Conservation (phyloP, 495 filamentous ascomycete species). For the Ascodesmis nigricans region DNA sequence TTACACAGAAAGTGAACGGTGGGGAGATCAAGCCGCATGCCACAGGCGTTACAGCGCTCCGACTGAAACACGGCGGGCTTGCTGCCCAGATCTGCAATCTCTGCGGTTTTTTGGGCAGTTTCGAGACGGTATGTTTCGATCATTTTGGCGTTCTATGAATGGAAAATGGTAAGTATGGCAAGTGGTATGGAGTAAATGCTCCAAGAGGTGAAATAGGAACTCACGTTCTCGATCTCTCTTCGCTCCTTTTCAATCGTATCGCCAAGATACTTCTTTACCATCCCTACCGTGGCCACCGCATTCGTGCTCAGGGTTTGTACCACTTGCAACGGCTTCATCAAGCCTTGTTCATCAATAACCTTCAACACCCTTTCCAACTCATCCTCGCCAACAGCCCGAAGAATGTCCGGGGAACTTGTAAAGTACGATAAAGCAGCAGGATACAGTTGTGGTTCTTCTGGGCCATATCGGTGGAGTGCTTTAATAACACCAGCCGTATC, state of each 20-base stretch:
- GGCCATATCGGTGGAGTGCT: constrained; percentile 75
- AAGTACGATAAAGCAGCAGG: constrained; percentile 84
- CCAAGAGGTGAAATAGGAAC: background rate
- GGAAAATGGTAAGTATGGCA: constrained; percentile 8
- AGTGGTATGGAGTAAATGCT: background rate
- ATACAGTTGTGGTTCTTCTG: constrained; percentile 79
- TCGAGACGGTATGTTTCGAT: constrained; percentile 71
- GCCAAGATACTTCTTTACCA: constrained; percentile 80
- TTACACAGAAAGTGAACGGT: constrained; percentile 91
- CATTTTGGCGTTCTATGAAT: constrained; percentile 46
- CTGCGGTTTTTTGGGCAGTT: constrained; percentile 53
- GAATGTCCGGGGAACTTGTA: constrained; percentile 56
- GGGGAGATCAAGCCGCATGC: constrained; percentile 53
- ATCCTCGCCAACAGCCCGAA: constrained; percentile 69
- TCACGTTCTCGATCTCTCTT: constrained; percentile 51
- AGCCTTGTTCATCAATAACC: constrained; percentile 68
- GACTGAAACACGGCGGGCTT: constrained; percentile 82
- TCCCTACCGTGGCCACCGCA: constrained; percentile 83
- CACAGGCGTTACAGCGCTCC: constrained; percentile 64
- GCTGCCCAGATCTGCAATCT: constrained; percentile 48
- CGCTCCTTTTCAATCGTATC: constrained; percentile 73
- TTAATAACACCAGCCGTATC: constrained; percentile 79
- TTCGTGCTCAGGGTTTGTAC: constrained; percentile 77
- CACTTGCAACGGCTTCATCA: constrained; percentile 92
- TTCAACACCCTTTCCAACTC: constrained; percentile 58